phyloP scores from a whole-genome alignment of 768 basidiomycete species.

The Sutorius australiensis region DNA sequence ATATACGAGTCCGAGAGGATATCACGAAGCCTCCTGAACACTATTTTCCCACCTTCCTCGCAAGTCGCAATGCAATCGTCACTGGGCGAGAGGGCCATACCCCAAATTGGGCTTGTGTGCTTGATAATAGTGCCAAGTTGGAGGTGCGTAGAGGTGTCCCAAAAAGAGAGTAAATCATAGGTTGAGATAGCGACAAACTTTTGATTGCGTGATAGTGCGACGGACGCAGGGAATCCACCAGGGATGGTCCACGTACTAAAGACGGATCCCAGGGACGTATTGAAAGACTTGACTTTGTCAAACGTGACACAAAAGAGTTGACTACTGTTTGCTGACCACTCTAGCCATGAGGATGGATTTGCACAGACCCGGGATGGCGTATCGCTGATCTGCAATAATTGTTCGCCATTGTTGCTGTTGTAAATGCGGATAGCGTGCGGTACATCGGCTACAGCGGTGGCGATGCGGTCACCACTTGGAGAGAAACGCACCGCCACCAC shows the following conservation, averaged over 20 bases:
- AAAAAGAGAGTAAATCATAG: background rate
- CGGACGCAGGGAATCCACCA: background rate
- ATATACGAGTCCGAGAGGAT: slow-evolving; percentile 2
- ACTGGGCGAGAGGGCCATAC: background rate
- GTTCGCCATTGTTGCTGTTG: background rate
- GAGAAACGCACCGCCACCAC: background rate
- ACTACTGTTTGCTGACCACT: background rate
- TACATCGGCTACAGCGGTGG: background rate
- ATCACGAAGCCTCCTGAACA: background rate
- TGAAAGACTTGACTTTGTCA: background rate
- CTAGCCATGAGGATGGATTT: background rate
- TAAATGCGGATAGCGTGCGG: background rate
- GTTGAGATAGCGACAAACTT: background rate
- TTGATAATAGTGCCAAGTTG: background rate
- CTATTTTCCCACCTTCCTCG: slow-evolving; percentile 1
- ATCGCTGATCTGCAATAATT: background rate
- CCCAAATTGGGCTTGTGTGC: background rate
- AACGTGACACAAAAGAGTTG: background rate
- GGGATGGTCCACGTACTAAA: background rate
- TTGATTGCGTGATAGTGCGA: background rate
- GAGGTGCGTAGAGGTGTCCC: background rate
- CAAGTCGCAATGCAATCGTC: background rate
- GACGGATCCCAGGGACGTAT: background rate
- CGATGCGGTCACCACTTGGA: slow-evolving; percentile 2
- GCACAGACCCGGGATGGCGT: background rate